phyloP scores from a whole-genome alignment of 2,329 filamentous ascomycete genomes.

The Fusarium continuum region DNA sequence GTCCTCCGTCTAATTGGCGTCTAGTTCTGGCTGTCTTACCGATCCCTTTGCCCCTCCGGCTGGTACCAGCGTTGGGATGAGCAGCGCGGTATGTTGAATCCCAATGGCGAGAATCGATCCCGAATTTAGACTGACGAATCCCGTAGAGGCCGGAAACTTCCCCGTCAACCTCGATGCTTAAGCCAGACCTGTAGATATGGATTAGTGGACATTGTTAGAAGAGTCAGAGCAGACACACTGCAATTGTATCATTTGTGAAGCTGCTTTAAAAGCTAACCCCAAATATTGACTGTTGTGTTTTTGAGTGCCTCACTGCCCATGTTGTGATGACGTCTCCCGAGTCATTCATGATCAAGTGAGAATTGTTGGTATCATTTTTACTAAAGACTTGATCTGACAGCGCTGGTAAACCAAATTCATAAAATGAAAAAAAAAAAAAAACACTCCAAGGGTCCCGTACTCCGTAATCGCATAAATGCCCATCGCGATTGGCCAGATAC shows the following conservation, averaged over 20 bases:
- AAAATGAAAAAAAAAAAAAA: too few species aligned
- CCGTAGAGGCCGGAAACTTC: slow-evolving; percentile 72
- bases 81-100: slow-evolving; percentile 79
- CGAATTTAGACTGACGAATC: slow-evolving; percentile 43
- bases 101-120: neutral
- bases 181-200: slow-evolving; percentile 39
- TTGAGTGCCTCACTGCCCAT: slow-evolving; percentile 12
- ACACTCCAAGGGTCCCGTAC: slow-evolving; percentile 31
- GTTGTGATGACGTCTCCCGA: slow-evolving; percentile 25
- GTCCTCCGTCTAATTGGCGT: slow-evolving; percentile 31
- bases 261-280: slow-evolving; percentile 42
- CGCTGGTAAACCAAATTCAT: slow-evolving; percentile 28
- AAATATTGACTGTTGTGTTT: slow-evolving; percentile 37
- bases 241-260: slow-evolving; percentile 51
- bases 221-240: slow-evolving; percentile 47
- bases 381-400: slow-evolving; percentile 22
- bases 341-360: slow-evolving; percentile 10
- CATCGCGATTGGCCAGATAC: slow-evolving; percentile 31
- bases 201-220: slow-evolving; percentile 44
- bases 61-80: slow-evolving; percentile 98
- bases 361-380: slow-evolving; percentile 36
- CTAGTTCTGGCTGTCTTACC: slow-evolving; percentile 96
- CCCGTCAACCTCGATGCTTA: slow-evolving; percentile 71
- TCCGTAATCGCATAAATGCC: slow-evolving; percentile 39
- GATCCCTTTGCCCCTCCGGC: slow-evolving; percentile 93